A percentile compares a stretch with the other conserved stretches of the same genome.
phyloP scores from a whole-genome alignment of 2,329 filamentous ascomycete species.

The Alternaria ethzedia region DNA sequence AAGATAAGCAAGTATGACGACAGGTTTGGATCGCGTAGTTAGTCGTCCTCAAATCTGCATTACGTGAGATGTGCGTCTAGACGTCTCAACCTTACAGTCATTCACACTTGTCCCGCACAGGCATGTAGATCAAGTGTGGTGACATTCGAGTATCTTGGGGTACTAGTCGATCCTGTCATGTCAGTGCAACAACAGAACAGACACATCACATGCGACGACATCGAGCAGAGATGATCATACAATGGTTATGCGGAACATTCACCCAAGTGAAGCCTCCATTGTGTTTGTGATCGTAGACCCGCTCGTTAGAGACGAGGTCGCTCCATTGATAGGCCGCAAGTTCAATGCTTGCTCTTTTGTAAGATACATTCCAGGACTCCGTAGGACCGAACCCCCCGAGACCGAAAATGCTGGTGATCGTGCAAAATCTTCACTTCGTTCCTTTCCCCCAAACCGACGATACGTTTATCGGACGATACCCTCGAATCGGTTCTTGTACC shows the following conservation, averaged over 20 bases:
- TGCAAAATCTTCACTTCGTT: constrained; percentile 44
- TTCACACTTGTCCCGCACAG: background rate
- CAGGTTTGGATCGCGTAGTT: background rate
- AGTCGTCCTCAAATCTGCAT: background rate
- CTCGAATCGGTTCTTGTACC: constrained; percentile 96
- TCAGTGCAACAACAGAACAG: constrained; percentile 12
- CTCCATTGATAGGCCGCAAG: constrained; percentile 56
- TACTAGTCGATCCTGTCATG: background rate
- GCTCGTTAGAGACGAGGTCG: constrained; percentile 46
- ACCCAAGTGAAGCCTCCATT: constrained; percentile 67
- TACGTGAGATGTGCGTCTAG: background rate
- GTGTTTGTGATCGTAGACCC: constrained; percentile 53
- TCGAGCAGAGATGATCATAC: constrained; percentile 49
- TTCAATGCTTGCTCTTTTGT: constrained; percentile 49
- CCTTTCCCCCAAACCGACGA: constrained; percentile 27
- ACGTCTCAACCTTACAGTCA: background rate
- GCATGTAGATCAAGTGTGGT: constrained; percentile 3
- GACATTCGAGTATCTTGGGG: background rate
- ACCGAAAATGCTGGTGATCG: constrained; percentile 47
- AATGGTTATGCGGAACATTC: constrained; percentile 65
- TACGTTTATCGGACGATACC: constrained; percentile 93
- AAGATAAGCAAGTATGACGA: background rate
- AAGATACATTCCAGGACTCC: constrained; percentile 51
- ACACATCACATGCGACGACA: constrained; percentile 30
- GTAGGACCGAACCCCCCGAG: constrained; percentile 45